Evolutionary conservation across 352 stramenopile species (phyloP).

Genomic region (Globisporangium paroecandrum): DNA sequence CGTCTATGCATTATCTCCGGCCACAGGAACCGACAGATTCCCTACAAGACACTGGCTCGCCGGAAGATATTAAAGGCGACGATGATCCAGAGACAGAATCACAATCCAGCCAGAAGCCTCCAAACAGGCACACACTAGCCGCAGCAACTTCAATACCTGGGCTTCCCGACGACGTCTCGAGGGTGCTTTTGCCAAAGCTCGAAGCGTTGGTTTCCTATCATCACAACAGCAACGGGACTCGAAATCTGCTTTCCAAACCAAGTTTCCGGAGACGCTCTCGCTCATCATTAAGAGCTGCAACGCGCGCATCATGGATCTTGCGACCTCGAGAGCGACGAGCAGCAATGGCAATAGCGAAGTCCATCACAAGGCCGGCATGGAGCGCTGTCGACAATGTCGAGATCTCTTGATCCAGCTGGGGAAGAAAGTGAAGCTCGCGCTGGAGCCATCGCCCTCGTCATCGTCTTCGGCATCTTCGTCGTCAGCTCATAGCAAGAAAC

Average conservation of each 20-base stretch:
- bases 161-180: slow-evolving; percentile 20
- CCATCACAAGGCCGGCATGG: slow-evolving; percentile 28
- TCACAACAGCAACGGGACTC: slow-evolving; percentile 8
- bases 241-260: slow-evolving; percentile 5
- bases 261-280: slow-evolving; percentile 17
- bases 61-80: not conserved
- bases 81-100: not conserved
- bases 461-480: not conserved
- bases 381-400: slow-evolving; percentile 37
- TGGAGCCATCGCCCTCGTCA: not conserved
- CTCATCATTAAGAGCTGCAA: slow-evolving; percentile 36
- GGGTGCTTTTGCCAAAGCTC: slow-evolving; percentile 13
- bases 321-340: slow-evolving; percentile 10
- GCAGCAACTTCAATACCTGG: slow-evolving; percentile 18
- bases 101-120: not conserved
- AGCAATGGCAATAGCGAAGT: slow-evolving; percentile 15
- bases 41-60: not conserved
- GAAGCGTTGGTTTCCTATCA: slow-evolving; percentile 9
- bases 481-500: not conserved
- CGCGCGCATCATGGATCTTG: slow-evolving; percentile 28
- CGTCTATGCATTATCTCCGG: not conserved
- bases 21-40: not conserved
- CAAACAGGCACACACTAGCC: not conserved
- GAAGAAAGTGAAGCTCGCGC: slow-evolving; percentile 31
- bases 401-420: slow-evolving; percentile 40